Evolutionary conservation across 352 stramenopile species (phyloP), one percentile per base, ranked within the genome.

Genomic region (Phytophthora citricola): DNA sequence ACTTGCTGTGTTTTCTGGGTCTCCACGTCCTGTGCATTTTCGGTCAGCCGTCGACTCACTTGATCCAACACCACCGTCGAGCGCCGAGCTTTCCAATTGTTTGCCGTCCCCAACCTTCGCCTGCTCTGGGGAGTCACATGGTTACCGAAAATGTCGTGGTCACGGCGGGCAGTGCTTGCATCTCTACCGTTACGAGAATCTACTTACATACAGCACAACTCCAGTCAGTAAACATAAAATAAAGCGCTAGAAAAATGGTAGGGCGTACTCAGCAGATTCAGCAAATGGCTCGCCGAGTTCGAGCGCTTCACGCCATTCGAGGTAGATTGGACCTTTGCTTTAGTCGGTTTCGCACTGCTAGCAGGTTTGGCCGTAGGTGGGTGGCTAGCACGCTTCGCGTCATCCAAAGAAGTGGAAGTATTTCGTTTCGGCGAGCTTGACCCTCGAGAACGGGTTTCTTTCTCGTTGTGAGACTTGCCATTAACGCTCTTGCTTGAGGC

Each of bases 221-320:
- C 32, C n/a, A 39, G 58, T 67, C 14, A 71, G 36, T 46, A 64
- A 53, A 29, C 31, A 32, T 26, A 36, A 6, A 12, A 50, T 36
- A 34, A 7, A 22, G 0, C 14, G 17, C 4, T 40, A 52, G 12
- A 14, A 57, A 49, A 17, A 36, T 41, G n/a, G 29, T 34, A 57
- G 40, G 17, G 69, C 73, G 11, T 79, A 81, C 80, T 72, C 63
- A 93, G 78, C 15, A 93, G 58, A 34, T 82, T 74, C 1, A 66
- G 76, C 55, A 93, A 56, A 67, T 93, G 85, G 11, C 63, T 75
- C 5, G 49, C 80, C 17, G 84, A 91, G 31, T 93, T 93, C 34
- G 84, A 93, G 40, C 65, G 67, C 15, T 76, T 69, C 26, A 24
- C 57, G 56, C 41, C 45, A 58, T 63, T 73, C 10, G 49, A 41